These are phyloP conservation scores for Wickerhamomyces bovis DNA, from an alignment of 805 yeast species.

Conservation along the genomic window DNA sequence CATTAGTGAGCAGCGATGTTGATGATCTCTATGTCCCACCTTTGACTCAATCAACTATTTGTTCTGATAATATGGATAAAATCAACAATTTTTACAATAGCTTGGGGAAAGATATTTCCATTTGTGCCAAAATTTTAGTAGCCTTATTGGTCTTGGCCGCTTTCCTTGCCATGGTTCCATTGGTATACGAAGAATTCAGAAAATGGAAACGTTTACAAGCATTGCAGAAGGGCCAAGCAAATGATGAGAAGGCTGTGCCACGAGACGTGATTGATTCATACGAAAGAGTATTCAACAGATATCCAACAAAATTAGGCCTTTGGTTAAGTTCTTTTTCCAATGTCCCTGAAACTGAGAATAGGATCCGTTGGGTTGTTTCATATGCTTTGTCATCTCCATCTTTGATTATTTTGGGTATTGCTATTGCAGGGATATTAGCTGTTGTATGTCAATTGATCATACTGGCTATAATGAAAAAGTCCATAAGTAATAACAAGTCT, in stretches of 20 bases:
- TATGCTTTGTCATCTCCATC: conserved; percentile 51
- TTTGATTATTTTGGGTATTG: conserved; percentile 42
- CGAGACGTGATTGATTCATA: conserved; percentile 19
- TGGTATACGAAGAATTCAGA: conserved; percentile 38
- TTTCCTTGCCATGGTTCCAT: conserved; percentile 34
- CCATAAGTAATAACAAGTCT: conserved; percentile 7
- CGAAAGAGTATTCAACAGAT: conserved; percentile 19
- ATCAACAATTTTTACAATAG: conserved; percentile 34
- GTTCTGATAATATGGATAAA: conserved; percentile 32
- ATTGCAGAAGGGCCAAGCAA: conserved; percentile 22
- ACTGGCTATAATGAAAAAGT: conserved; percentile 26
- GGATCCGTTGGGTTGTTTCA: conserved; percentile 31
- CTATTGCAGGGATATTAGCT: conserved; percentile 49
- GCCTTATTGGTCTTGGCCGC: conserved; percentile 35
- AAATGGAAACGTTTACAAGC: conserved; percentile 42
- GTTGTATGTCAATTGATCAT: conserved; percentile 50
- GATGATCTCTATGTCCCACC: conserved; percentile 37
- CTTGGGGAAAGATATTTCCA: conserved; percentile 28
- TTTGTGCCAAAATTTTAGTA: conserved; percentile 33
- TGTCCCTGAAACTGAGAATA: conserved; percentile 11
- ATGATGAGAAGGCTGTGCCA: neutral
- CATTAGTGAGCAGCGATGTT: conserved; percentile 13
- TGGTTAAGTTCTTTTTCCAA: conserved; percentile 7
- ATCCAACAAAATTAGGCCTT: conserved; percentile 18
- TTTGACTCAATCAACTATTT: conserved; percentile 28